Conservation (phyloP, 371 early-diverging fungal genomes). For the Circinella umbellata region DNA sequence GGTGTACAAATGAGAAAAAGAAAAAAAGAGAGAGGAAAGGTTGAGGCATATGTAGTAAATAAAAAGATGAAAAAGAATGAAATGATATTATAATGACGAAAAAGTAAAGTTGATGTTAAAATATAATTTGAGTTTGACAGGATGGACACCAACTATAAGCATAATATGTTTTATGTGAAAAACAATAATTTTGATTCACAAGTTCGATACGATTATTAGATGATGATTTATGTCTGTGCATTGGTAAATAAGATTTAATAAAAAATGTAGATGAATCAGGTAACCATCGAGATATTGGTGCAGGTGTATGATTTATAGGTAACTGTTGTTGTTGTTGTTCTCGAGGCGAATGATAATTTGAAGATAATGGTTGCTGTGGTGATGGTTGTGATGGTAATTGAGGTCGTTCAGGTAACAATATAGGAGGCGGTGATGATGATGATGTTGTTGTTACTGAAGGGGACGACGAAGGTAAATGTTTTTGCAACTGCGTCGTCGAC, state of each 20-base stretch:
- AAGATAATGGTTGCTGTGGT: background rate
- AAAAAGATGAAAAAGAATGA: background rate
- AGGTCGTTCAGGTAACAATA: background rate
- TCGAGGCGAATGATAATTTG: background rate
- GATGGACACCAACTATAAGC: slow-evolving; percentile 18
- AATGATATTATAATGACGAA: background rate
- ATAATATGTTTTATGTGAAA: slow-evolving; percentile 18
- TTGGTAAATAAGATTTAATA: slow-evolving; percentile 11
- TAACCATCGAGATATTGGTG: slow-evolving; percentile 16
- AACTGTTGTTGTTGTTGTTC: background rate
- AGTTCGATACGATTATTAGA: background rate
- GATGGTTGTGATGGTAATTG: background rate
- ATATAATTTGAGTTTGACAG: slow-evolving; percentile 3
- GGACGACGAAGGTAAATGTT: background rate
- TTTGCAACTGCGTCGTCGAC: background rate
- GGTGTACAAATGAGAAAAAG: too few relatives aligned
- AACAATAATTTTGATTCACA: slow-evolving; percentile 15
- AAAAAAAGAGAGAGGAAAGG: too few relatives aligned
- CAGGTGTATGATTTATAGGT: background rate
- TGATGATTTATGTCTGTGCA: background rate
- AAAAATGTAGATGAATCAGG: slow-evolving; percentile 18
- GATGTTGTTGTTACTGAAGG: background rate
- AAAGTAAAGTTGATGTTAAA: background rate
- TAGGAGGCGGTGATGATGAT: background rate
- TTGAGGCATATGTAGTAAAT: too few relatives aligned